Base-by-base conservation (phyloP, 2,329 filamentous ascomycete species). In the Dendrostoma leiphaemia region DNA sequence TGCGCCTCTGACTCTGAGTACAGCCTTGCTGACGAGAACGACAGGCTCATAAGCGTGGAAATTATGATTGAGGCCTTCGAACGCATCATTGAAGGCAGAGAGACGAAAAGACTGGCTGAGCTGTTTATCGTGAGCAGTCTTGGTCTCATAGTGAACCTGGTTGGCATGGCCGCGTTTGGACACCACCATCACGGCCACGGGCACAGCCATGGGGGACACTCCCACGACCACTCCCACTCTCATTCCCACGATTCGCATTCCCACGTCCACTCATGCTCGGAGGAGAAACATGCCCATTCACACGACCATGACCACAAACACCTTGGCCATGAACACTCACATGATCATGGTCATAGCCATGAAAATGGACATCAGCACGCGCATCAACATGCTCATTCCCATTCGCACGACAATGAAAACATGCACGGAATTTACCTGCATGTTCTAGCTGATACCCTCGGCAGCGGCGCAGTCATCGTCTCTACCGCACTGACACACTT, bases 351-450 rank as follows among this genome's bases (percentile, higher is more conserved):
- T 3, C 70, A 75, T 48, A 72, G 74, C n/a, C 88, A 92, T 64
- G 88, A 90, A 58, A 96, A 96, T 69, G 94, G 97, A 64, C 99
- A 97, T 67, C 96, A 97, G 91, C 75, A 94, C 63, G 94, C 94
- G 15, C 71, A 73, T 45, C 52, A 54, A 4, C 72, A 76, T 47
- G 62, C 64, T 43, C 67, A 69, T 58, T 65, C 64, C 19, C 79
- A 84, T 61, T 73, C 74, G n/a, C 88, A 92, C 64, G 88, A 91
- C 58, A 96, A 96, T 69, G 94, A 99, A 64, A 99, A 99, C 67
- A 97, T 99, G 92, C 75, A 94, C 63, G 94, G 94, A 12, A 97
- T 99, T 61, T 99, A 96, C 71, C 77, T 99, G 19, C 94, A 99
- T 66, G 90, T 99, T 48, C 79, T 97, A 26, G 94, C 94, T 6